Evolutionary conservation across 768 basidiomycete genomes (phyloP), one percentile per base, ranked within the genome.

Genomic region (Myochromella boudieri): DNA sequence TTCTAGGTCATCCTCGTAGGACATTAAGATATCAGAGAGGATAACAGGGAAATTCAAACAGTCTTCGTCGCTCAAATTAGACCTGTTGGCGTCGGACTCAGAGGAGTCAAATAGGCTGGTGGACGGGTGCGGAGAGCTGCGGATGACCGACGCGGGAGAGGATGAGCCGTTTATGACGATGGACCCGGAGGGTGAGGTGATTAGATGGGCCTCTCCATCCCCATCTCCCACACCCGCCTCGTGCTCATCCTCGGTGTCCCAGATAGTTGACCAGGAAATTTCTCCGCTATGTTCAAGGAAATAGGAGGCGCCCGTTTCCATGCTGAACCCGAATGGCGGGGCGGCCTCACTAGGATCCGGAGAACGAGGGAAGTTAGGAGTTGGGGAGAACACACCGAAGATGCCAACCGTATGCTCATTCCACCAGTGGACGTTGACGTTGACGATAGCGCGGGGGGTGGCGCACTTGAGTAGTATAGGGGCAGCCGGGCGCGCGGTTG

Each of bases 281-380:
- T 52, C 43, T 2, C 51, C 51, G 11, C 6, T 27, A 18, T 24
- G 39, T 5, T 52, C 51, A 17, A 20, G 25, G 3, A 52, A 26
- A 48, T 48, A 44, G 32, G 51, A 52, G 37, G 6, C 2, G 2
- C 51, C 51, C 3, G 37, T 52, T 21, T 37, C n/a, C 6, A 25
- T 4, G 21, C 42, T 40, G 26, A 52, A 48, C 10, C 46, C 38
- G 20, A 41, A 34, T 7, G 44, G 36, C 21, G 31, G 29, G 7
- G 28, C 37, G 25, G 28, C 42, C 10, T 28, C 32, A 20, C 42
- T 26, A 1, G 39, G 24, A 14, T 25, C 3, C 7, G 15, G 15
- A 15, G 33, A 11, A 34, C 7, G 9, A n/a, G 20, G 15, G 6
- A 18, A 44, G 11, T 6, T 20, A 3, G 37, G 12, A 11, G 37